Evolutionary conservation across 306 rosid genomes (phyloP).

Genomic region (Rubus parviflorus): DNA sequence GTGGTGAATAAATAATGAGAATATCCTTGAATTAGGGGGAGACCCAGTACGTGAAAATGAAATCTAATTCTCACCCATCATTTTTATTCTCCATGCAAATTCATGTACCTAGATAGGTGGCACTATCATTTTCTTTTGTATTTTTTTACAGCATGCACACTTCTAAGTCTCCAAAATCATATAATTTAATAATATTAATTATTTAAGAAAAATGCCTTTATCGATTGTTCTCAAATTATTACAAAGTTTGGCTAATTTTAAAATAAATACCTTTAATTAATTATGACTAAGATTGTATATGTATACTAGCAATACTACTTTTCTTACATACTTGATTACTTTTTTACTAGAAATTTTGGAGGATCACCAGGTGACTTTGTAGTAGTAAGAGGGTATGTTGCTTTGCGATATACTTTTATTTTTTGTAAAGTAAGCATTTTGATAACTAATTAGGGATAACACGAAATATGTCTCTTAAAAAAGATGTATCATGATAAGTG

Average conservation of each 20-base stretch:
- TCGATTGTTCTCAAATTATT: background rate
- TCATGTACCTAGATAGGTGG: constrained; percentile 50
- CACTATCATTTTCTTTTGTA: constrained; percentile 51
- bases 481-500: background rate
- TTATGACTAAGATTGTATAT: background rate
- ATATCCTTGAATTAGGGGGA: constrained; percentile 72
- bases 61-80: constrained; percentile 48
- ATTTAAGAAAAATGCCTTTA: background rate
- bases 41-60: constrained; percentile 47
- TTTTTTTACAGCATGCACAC: constrained; percentile 43
- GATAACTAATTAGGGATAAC: no score
- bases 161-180: constrained; percentile 2
- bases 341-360: no score
- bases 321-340: no score
- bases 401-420: background rate
- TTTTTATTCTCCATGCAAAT: constrained; percentile 68
- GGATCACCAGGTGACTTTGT: background rate
- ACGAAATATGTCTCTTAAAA: no score
- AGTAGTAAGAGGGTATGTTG: no score
- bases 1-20: constrained; percentile 76
- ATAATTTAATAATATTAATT: background rate
- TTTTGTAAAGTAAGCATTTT: background rate
- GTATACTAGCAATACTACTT: no score
- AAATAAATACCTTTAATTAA: background rate
- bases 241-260: background rate